Conservation (phyloP, 1,139 yeast genomes). For the Blastobotrys capitulatus region DNA sequence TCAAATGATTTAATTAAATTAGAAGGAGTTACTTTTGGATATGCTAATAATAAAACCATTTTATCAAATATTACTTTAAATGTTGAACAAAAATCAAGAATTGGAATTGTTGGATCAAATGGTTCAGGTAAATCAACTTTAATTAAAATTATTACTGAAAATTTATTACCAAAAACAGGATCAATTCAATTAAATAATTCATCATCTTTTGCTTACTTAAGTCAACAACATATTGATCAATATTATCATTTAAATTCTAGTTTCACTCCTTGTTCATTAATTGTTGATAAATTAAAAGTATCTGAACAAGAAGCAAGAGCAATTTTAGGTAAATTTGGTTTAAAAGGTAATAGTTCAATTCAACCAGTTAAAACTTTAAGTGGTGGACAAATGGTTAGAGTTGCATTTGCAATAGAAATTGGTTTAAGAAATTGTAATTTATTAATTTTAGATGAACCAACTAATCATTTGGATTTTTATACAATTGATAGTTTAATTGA, state of each 20-base stretch:
- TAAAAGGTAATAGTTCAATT: slow-evolving; percentile 6
- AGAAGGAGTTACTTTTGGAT: slow-evolving; percentile 5
- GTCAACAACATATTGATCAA: slow-evolving; percentile 11
- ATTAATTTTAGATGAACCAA: slow-evolving; percentile 13
- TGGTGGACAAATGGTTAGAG: slow-evolving; percentile 14
- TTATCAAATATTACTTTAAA: slow-evolving; percentile 5
- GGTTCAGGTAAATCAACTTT: slow-evolving; percentile 98
- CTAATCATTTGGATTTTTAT: slow-evolving; percentile 12
- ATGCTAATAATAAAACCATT: background rate
- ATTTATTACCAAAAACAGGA: slow-evolving; percentile 6
- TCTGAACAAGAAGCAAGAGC: slow-evolving; percentile 6
- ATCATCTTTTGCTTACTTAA: slow-evolving; percentile 7
- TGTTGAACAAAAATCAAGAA: slow-evolving; percentile 7
- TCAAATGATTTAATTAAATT: background rate
- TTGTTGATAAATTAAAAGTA: background rate
- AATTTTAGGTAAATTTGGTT: slow-evolving; percentile 10
- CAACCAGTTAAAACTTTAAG: slow-evolving; percentile 9
- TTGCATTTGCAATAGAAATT: slow-evolving; percentile 11
- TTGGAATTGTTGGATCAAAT: slow-evolving; percentile 93
- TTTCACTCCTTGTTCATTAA: slow-evolving; percentile 1
- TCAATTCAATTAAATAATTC: background rate
- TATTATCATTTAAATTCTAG: background rate
- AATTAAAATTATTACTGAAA: slow-evolving; percentile 11
- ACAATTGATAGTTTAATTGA: slow-evolving; percentile 9
- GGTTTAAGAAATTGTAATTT: slow-evolving; percentile 6